A percentile compares a stretch with the other conserved stretches of the same genome.
phyloP scores from a whole-genome alignment of 2,329 filamentous ascomycete species.

The Sordariomycetes sp. region DNA sequence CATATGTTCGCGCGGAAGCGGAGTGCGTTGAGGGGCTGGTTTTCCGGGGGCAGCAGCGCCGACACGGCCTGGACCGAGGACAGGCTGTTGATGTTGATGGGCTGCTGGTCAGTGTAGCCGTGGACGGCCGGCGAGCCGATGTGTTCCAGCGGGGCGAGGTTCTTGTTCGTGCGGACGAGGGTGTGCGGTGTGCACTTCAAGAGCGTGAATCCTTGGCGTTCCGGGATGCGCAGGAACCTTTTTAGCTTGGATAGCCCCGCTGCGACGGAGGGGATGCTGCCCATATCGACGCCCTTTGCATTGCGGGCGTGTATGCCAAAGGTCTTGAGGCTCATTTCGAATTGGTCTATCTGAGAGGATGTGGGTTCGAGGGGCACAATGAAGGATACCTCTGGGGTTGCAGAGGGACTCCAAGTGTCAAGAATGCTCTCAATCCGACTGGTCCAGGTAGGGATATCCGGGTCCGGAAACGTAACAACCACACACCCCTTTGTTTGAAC shows the following conservation, averaged over 20 bases:
- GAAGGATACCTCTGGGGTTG: background rate
- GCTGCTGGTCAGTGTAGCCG: background rate
- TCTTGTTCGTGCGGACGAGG: background rate
- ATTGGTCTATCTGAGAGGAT: background rate
- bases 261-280: background rate
- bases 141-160: background rate
- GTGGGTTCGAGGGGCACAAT: background rate
- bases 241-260: background rate
- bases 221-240: background rate
- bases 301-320: background rate
- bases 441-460: background rate
- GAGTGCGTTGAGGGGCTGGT: background rate
- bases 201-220: background rate
- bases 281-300: background rate
- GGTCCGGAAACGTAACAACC: background rate
- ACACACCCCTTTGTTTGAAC: background rate
- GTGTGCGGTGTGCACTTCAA: background rate
- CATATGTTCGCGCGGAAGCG: background rate
- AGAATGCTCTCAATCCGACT: background rate
- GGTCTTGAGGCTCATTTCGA: background rate
- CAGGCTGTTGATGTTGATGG: background rate
- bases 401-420: background rate
- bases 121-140: background rate
- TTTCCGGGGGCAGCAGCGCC: background rate
- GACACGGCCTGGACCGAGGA: background rate